These are phyloP conservation scores for Diaporthe sp. DNA, from an alignment of 2,329 filamentous ascomycete species.

Conservation along the genomic window DNA sequence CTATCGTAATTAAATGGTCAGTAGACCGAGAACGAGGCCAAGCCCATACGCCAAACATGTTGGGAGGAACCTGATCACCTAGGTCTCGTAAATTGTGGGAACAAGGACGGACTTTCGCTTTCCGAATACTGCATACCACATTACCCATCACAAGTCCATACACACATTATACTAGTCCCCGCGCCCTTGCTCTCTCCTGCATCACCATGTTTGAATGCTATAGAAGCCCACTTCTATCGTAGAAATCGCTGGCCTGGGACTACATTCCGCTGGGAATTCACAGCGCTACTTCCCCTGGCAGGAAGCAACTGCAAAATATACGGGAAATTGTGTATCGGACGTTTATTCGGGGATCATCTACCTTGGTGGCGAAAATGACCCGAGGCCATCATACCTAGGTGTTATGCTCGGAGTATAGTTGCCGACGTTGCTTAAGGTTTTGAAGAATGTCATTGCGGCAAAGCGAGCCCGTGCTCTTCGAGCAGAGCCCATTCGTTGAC, in stretches of 20 bases:
- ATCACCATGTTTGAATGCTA: neutral
- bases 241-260: neutral
- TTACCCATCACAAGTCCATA: too few species aligned
- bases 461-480: neutral
- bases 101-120: too few species aligned
- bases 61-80: too few species aligned
- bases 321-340: neutral
- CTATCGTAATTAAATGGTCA: too few species aligned
- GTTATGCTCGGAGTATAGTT: neutral
- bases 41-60: too few species aligned
- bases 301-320: neutral
- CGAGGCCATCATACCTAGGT: neutral
- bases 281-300: rapidly evolving
- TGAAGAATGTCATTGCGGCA: neutral
- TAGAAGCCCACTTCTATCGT: neutral
- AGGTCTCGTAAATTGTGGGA: too few species aligned
- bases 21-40: too few species aligned
- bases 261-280: neutral
- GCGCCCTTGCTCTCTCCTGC: too few species aligned
- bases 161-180: too few species aligned
- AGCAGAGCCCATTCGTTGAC: too few species aligned
- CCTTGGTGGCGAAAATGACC: neutral
- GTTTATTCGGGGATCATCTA: neutral
- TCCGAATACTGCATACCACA: too few species aligned
- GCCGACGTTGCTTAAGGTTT: neutral